Conservation (phyloP, 805 yeast genomes). For the Kodamaea restingae region DNA sequence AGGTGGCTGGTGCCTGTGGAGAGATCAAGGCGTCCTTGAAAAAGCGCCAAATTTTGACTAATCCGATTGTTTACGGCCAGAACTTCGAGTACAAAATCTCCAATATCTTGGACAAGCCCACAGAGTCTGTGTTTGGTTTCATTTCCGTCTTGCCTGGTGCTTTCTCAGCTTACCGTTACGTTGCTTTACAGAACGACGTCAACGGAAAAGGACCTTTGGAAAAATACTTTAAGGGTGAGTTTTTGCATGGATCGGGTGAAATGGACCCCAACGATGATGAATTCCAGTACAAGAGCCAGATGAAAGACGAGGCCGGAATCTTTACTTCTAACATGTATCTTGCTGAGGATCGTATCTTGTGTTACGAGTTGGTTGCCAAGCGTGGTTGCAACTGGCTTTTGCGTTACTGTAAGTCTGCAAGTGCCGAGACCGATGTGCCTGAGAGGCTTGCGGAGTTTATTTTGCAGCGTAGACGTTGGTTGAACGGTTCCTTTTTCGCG, state of each 20-base stretch:
- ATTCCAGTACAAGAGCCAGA: slow-evolving; percentile 32
- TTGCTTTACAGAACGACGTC: slow-evolving; percentile 53
- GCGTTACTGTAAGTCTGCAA: slow-evolving; percentile 57
- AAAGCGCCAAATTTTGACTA: slow-evolving; percentile 44
- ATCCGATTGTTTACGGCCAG: slow-evolving; percentile 63
- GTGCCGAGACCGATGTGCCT: slow-evolving; percentile 69
- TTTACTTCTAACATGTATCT: slow-evolving; percentile 67
- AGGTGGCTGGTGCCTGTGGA: slow-evolving; percentile 71
- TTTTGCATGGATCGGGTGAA: slow-evolving; percentile 53
- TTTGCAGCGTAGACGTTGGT: slow-evolving; percentile 64
- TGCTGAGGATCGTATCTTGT: slow-evolving; percentile 66
- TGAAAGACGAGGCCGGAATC: slow-evolving; percentile 47
- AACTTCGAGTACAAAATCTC: slow-evolving; percentile 67
- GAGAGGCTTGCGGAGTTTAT: slow-evolving; percentile 58
- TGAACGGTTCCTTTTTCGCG: slow-evolving; percentile 68
- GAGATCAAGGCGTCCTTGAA: slow-evolving; percentile 59
- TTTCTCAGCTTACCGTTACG: slow-evolving; percentile 58
- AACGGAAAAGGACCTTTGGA: slow-evolving; percentile 57
- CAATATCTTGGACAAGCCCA: slow-evolving; percentile 62
- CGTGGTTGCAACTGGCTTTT: slow-evolving; percentile 55
- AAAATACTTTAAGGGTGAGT: slow-evolving; percentile 65
- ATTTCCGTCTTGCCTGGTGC: slow-evolving; percentile 68
- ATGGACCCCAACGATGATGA: slow-evolving; percentile 56
- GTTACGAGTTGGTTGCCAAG: slow-evolving; percentile 62
- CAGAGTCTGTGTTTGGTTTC: slow-evolving; percentile 62